Percentiles rank a stretch among this genome's conserved stretches.
These are phyloP conservation scores for Pythium scleroteichum DNA, from an alignment of 352 stramenopile genomes.

Conservation along the genomic window DNA sequence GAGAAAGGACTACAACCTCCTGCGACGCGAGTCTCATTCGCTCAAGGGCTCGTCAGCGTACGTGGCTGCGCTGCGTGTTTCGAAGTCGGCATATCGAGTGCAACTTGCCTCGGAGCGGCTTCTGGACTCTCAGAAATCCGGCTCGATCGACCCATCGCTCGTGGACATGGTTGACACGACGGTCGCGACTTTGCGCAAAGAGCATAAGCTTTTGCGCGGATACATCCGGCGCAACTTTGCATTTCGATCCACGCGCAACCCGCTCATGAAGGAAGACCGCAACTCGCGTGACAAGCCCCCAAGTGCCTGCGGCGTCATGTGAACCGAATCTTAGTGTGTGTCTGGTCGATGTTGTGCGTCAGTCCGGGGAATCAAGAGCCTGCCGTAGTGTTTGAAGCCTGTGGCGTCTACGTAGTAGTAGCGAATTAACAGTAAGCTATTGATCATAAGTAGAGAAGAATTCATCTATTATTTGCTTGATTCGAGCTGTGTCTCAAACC, in stretches of 20 bases:
- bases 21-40: conserved; percentile 73
- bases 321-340: conserved; percentile 5
- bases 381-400: no score
- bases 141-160: conserved; percentile 25
- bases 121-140: conserved; percentile 37
- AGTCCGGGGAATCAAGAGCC: neutral
- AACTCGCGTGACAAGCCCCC: conserved; percentile 13
- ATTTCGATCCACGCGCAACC: conserved; percentile 37
- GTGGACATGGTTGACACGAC: conserved; percentile 42
- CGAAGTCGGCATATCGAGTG: conserved; percentile 79
- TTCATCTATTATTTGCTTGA: conserved; percentile 1
- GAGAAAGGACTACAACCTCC: conserved; percentile 43
- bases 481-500: conserved; percentile 5
- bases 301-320: conserved; percentile 20
- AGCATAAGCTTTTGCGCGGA: conserved; percentile 61
- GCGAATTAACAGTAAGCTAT: conserved; percentile 5
- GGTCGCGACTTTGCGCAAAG: conserved; percentile 51
- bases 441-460: no score
- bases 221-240: conserved; percentile 85
- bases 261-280: conserved; percentile 16
- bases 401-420: neutral
- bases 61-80: conserved; percentile 71
- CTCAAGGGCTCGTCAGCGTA: conserved; percentile 84
- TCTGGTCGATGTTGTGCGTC: conserved; percentile 13
- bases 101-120: conserved; percentile 75